Evolutionary conservation across 306 rosid species (phyloP).

Genomic region (Pueraria montana): DNA sequence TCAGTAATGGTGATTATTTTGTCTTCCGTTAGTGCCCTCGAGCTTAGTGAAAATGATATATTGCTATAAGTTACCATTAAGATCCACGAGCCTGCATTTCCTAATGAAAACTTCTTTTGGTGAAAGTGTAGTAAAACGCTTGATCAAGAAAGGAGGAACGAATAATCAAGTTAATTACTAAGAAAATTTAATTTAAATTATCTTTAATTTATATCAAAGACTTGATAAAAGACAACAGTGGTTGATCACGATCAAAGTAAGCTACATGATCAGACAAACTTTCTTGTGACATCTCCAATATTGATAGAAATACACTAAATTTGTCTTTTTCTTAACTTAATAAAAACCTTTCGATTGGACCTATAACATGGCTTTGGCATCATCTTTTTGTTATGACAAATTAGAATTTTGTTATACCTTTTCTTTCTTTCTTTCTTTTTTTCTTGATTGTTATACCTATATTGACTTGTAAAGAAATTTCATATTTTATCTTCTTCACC

Average conservation of each 20-base stretch:
- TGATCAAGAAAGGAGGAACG: background rate
- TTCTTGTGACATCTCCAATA: background rate
- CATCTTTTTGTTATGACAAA: background rate
- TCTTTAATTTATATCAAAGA: too few relatives aligned
- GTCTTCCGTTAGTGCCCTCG: background rate
- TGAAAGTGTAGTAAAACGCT: background rate
- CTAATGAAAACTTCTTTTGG: background rate
- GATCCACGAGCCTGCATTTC: background rate
- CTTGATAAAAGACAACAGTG: background rate
- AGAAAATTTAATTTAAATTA: too few relatives aligned
- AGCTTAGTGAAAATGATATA: background rate
- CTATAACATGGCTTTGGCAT: background rate
- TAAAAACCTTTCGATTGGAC: background rate
- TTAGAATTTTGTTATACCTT: background rate
- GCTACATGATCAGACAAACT: background rate
- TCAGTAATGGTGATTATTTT: background rate
- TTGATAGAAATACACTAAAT: background rate
- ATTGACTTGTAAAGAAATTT: background rate
- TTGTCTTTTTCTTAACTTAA: background rate
- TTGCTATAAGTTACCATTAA: background rate
- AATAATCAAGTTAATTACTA: background rate
- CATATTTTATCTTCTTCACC: background rate
- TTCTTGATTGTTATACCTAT: background rate
- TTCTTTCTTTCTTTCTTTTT: too few relatives aligned
- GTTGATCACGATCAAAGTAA: background rate